Evolutionary conservation across 495 filamentous ascomycete species (phyloP), one percentile per base, ranked within the genome.

Genomic region (Lophiotrema nucula): DNA sequence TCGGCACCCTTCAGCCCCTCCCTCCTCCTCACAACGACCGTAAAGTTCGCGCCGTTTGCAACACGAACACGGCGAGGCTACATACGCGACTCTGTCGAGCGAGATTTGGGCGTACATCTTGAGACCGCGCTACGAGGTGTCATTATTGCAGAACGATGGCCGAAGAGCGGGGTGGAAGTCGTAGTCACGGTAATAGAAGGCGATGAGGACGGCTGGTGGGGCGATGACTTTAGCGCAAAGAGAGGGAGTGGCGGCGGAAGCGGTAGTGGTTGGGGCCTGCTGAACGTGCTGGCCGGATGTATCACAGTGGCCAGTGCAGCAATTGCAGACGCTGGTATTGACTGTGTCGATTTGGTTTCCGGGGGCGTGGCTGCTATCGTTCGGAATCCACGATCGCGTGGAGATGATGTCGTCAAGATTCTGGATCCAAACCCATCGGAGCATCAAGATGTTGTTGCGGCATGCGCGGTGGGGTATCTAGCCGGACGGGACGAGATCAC

Each of bases 1-100:
- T 93, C 88, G 24, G 88, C 88, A 22, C 83, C 88, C 12, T 98
- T 95, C 77, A 88, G 87, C 8, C 89, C 95, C 8, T 88, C 96
- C 66, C 83, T 97, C 25, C 85, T 95, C 47, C 80, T 98, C 41
- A 90, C 88, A 5, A 91, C 91, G 0, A 87, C 93, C 63, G 86
- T 98, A 67, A 97, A 97, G 73, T 97, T 93, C 66, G 92, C 95
- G 0, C 91, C 93, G 0, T 98, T 98, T 65, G 92, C 95, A 0
- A 86, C 89, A 0, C 82, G 81, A 15, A 82, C 86, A 67, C 80
- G 93, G 25, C 83, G 88, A 60, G 89, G 92, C 26, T 96, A 96
- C 69, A 79, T 96, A 31, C 87, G 92, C 25, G 92, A 97, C 68
- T 74, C 83, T 6, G 83, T 79, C 55, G 93, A 97, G 76, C 81